Percentiles rank a stretch among this genome's conserved stretches.
These are phyloP conservation scores for Gamsiella multidivaricata DNA, from an alignment of 192 early-diverging fungal genomes.

Conservation along the genomic window DNA sequence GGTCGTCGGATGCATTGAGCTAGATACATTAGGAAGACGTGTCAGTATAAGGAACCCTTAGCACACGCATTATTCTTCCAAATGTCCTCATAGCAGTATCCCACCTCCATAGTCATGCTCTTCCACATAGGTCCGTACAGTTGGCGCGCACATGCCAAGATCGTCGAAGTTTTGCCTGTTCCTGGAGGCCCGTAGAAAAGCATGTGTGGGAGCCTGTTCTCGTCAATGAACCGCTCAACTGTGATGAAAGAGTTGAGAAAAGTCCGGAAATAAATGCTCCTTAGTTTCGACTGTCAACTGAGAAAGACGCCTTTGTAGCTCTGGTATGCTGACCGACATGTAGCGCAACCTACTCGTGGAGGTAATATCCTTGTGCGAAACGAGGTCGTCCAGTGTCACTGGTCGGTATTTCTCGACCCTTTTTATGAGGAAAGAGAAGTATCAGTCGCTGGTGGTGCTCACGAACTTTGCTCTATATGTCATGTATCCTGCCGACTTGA, in stretches of 20 bases:
- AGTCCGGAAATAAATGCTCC: too few relatives aligned
- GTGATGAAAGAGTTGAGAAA: not conserved
- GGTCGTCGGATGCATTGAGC: conserved; percentile 98
- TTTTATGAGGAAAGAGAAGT: not conserved
- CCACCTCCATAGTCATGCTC: conserved; percentile 93
- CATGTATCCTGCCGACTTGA: not conserved
- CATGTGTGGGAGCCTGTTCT: conserved; percentile 93
- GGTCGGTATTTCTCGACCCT: conserved; percentile 99
- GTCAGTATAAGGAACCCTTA: too few relatives aligned
- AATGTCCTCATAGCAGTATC: too few relatives aligned
- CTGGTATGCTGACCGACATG: too few relatives aligned
- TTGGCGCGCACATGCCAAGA: conserved; percentile 91
- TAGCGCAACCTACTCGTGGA: conserved; percentile 71
- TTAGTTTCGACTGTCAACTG: too few relatives aligned
- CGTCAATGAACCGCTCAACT: conserved; percentile 91
- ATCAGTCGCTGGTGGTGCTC: too few relatives aligned
- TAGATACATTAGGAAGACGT: conserved; percentile 21
- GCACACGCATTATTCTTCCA: too few relatives aligned
- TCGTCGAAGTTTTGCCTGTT: conserved; percentile 96
- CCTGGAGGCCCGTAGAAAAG: conserved; percentile 99
- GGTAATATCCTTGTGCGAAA: conserved; percentile 94
- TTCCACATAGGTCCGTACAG: conserved; percentile 87
- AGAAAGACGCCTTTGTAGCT: too few relatives aligned
- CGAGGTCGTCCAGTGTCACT: conserved; percentile 85
- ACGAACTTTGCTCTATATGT: too few relatives aligned